Evolutionary conservation across 2,329 filamentous ascomycete species (phyloP).

Genomic region (Diaporthe amygdali): DNA sequence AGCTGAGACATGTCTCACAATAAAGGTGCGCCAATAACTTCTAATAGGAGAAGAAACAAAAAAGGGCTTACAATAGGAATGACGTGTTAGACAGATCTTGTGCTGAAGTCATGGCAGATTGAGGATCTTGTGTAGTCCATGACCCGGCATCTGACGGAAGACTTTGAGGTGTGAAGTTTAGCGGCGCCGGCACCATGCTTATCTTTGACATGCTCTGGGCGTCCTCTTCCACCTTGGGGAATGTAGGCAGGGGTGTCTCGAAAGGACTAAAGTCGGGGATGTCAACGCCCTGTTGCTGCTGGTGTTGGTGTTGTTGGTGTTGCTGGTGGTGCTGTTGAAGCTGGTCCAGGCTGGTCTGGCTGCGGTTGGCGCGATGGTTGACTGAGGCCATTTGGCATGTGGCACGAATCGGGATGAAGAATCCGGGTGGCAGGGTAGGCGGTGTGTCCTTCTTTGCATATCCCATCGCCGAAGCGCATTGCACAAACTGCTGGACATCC

Average conservation of each 20-base stretch:
- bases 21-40: neutral
- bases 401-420: slow-evolving; percentile 33
- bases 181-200: slow-evolving; percentile 22
- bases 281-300: slow-evolving; percentile 22
- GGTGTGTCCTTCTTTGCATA: slow-evolving; percentile 23
- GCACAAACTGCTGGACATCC: slow-evolving; percentile 43
- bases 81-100: slow-evolving; percentile 27
- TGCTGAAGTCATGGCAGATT: slow-evolving; percentile 22
- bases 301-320: slow-evolving; percentile 30
- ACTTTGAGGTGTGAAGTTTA: slow-evolving; percentile 24
- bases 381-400: slow-evolving; percentile 26
- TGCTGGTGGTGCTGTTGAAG: slow-evolving; percentile 29
- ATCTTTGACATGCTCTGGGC: slow-evolving; percentile 26
- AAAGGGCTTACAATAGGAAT: slow-evolving; percentile 24
- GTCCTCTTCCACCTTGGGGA: slow-evolving; percentile 26
- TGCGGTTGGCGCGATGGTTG: slow-evolving; percentile 23
- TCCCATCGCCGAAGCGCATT: slow-evolving; percentile 43
- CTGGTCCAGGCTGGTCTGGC: slow-evolving; percentile 22
- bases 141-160: slow-evolving; percentile 23
- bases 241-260: slow-evolving; percentile 25
- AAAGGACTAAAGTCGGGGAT: slow-evolving; percentile 26
- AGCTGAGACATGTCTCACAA: slow-evolving; percentile 22
- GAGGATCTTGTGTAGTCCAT: slow-evolving; percentile 25
- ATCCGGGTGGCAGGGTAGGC: slow-evolving; percentile 20
- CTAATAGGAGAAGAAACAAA: neutral